Base-by-base conservation (phyloP, 2,329 filamentous ascomycete species). In the Talaromyces sp. region DNA sequence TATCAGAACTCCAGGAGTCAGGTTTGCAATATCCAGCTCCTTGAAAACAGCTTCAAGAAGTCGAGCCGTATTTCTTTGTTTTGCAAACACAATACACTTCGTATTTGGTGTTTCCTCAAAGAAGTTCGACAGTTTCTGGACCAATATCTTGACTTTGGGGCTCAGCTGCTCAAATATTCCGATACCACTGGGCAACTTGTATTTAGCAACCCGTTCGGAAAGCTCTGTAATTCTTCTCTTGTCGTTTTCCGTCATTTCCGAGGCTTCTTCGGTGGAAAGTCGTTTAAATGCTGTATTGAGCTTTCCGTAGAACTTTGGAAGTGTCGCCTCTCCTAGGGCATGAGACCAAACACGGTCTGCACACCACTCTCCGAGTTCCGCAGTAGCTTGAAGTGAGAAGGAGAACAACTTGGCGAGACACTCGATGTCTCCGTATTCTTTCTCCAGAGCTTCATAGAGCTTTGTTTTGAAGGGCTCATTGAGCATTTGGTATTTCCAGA, bases 81-180 rank as follows among this genome's bases (percentile, higher is more conserved):
- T 82, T 0, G 96, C 91, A 72, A 99, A 98, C 0, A 98, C 84
- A 59, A 99, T 96, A 69, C 91, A 96, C 62, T 87, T 86, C 29
- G 82, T 79, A 7, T 86, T 80, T 1, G 80, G 81, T 2, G 79
- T 75, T 2, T 80, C 73, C 32, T 82, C 76, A 67, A 92, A 97
- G 55, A 88, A 82, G 8, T 84, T 73, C 3, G 74, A 70, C 0
- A 98, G 78, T 59, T 86, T 84, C 2, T 78, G 70, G 24, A 85
- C 71, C 0, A 98, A 82, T 5, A 81, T 67, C 4, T 82, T 73
- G 0, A 93, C 87, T 72, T 98, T 99, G 17, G 85, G 79, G 27
- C 92, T 96, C 13, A 96, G 68, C 62, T 73, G 70, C 24, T 75
- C 72, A 3, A 75, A 69, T 13, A 67, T 63, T 19, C 67, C 64